Conservation (phyloP, 1,284 basidiomycete species). For the Marasmius oreades region DNA sequence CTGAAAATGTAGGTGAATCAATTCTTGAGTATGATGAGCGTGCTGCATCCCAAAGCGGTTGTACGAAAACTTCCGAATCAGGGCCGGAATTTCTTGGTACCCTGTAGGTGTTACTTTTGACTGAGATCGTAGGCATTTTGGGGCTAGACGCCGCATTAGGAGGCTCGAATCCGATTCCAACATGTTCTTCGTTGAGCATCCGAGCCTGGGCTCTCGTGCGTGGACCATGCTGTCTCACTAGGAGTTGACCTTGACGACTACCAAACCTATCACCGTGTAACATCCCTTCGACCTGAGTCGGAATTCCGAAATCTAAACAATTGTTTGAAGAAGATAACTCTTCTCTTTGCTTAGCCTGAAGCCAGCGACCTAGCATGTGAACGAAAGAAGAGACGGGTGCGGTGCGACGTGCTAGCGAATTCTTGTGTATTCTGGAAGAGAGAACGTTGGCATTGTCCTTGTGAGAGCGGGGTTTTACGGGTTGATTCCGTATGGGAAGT, state of each 20-base stretch:
- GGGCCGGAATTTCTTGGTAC: background rate
- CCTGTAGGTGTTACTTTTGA: background rate
- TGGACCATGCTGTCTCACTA: background rate
- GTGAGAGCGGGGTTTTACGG: slow-evolving; percentile 3
- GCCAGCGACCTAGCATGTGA: slow-evolving; percentile 27
- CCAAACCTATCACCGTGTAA: background rate
- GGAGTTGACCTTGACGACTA: background rate
- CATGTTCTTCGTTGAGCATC: background rate
- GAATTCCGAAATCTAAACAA: slow-evolving; percentile 8
- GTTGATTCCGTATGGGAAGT: background rate
- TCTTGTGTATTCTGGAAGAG: background rate
- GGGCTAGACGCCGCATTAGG: background rate
- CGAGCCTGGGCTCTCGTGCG: background rate
- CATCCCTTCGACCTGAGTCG: background rate
- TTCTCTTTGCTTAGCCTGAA: slow-evolving; percentile 20
- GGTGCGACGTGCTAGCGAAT: background rate
- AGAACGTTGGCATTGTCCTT: slow-evolving; percentile 11
- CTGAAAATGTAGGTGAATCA: background rate
- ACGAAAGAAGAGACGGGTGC: slow-evolving; percentile 30
- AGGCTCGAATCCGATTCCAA: background rate
- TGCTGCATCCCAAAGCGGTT: background rate
- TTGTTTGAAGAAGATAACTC: slow-evolving; percentile 7
- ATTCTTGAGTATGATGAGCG: background rate
- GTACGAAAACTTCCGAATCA: background rate
- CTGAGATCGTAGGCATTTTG: background rate